Base-by-base conservation (phyloP, 2,329 filamentous ascomycete species). In the Fusarium palustre region DNA sequence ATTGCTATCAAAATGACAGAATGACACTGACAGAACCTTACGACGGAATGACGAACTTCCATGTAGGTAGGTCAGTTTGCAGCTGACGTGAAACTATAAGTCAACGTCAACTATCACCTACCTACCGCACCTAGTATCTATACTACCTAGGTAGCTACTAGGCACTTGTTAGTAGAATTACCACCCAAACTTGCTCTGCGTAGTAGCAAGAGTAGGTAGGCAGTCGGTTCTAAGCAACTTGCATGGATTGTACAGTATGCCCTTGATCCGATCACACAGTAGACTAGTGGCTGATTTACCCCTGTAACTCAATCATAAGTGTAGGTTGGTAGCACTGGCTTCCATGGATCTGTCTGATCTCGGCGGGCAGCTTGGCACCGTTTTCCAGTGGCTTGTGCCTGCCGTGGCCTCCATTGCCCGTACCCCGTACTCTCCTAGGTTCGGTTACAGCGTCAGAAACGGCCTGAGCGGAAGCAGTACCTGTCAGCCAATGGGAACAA, bases 391-490 rank as follows among this genome's bases (percentile, higher is more conserved):
- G 48, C 48, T 39, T 39, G 46, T 34, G 48, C 48, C 48, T 50
- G 48, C 22, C 22, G 46, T 36, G 16, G 12, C 16, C 12, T n/a
- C n/a, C n/a, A n/a, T n/a, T n/a, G n/a, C n/a, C n/a, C n/a, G n/a
- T n/a, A n/a, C n/a, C n/a, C n/a, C n/a, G 36, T 38, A 20, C 3
- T 20, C 12, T 38, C 10, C 7, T 20, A n/a, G n/a, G n/a, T n/a
- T 39, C 33, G 22, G 12, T 18, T 7, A 48, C 20, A 33, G 20
- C 16, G 16, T 15, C 18, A n/a, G 49, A 46, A 45, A 46, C 38
- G 65, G 65, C 30, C 60, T 61, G 66, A 57, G 66, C 52, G 34
- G 42, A 31, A 4, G 8, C 45, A 61, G 30, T 25, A 28, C 10
- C 36, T 31, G 22, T 9, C 34, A 39, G 24, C 59, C 57, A 62